phyloP scores from a whole-genome alignment of 2,329 filamentous ascomycete species.

The Stemphylium beticola region DNA sequence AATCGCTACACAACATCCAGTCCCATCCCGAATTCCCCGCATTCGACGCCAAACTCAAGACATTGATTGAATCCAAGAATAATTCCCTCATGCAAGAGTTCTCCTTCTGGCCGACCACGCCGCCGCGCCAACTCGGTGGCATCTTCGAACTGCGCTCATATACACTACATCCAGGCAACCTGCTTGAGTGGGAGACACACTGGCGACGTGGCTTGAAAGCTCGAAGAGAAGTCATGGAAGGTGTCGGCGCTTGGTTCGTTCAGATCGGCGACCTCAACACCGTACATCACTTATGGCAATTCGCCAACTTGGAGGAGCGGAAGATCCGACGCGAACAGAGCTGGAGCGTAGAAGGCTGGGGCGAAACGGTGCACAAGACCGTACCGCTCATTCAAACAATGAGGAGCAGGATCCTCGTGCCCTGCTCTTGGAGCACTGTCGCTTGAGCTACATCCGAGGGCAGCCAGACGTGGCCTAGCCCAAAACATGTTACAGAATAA shows the following conservation, averaged over 20 bases:
- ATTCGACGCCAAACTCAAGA: constrained; percentile 84
- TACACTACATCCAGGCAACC: constrained; percentile 91
- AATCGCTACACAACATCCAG: constrained; percentile 84
- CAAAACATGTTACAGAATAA: background rate
- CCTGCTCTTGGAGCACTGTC: constrained; percentile 96
- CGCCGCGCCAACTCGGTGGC: constrained; percentile 86
- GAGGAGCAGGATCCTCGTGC: constrained; percentile 91
- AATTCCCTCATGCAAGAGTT: constrained; percentile 99
- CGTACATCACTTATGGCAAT: constrained; percentile 98
- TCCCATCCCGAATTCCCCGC: constrained; percentile 80
- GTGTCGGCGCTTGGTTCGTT: constrained; percentile 97
- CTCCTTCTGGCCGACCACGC: constrained; percentile 97
- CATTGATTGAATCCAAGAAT: constrained; percentile 82
- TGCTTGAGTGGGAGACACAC: constrained; percentile 98
- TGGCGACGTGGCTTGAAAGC: constrained; percentile 93
- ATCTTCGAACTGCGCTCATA: constrained; percentile 97
- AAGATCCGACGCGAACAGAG: constrained; percentile 90
- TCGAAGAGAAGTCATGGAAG: constrained; percentile 96
- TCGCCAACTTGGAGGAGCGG: constrained; percentile 93
- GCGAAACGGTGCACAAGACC: constrained; percentile 96
- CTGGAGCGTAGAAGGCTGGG: constrained; percentile 95
- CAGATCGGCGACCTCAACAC: constrained; percentile 98
- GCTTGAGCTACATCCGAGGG: constrained; percentile 57
- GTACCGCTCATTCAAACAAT: constrained; percentile 96
- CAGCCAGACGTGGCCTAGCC: background rate